Base-by-base conservation (phyloP, 2,329 filamentous ascomycete species). In the Diaporthe sp. region DNA sequence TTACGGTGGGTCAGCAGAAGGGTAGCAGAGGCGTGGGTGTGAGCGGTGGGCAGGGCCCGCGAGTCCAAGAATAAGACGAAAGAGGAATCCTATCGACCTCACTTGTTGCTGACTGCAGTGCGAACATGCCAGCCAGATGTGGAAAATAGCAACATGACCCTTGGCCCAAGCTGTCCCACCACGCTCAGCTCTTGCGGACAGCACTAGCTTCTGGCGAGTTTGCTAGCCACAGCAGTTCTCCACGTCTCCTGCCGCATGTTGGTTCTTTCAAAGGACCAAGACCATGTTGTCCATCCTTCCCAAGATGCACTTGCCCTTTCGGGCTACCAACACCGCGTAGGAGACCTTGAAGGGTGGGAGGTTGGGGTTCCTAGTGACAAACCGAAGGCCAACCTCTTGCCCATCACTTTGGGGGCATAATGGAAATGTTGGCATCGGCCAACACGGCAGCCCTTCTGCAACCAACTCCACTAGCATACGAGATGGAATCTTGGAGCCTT, bases 31-130 rank as follows among this genome's bases (percentile, higher is more conserved):
- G 25, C 17, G 42, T 57, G 58, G 60, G 58, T 72, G 58, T 63
- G 60, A 58, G 58, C 55, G 51, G 20, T 42, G 42, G 42, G 63
- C 55, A 65, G 34, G 58, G 34, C n/a, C 34, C 42, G 31, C 28
- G 37, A 25, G 60, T 39, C 71, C 71, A 63, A 73, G 71, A 63
- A 65, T 73, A 63, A 63, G 37, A 65, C 61, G 20, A 65, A 55
- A 73, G 61, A 73, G 71, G 71, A 73, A 73, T 65, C 58, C 31
- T 65, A 34, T 55, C 20, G 28, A 42, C 6, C 58, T 55, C 53
- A 61, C 47, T 73, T 65, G 58, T 73, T 73, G 71, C 71, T 73
- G 71, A 73, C 71, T 47, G 71, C 71, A 73, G 58, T 37, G 58
- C 34, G 22, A n/a, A 65, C 47, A 39, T 68, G 49, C 34, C 65